A percentile compares a stretch with the other conserved stretches of the same genome.
phyloP scores from a whole-genome alignment of 805 yeast species.

The Wickerhamiella occidentalis region DNA sequence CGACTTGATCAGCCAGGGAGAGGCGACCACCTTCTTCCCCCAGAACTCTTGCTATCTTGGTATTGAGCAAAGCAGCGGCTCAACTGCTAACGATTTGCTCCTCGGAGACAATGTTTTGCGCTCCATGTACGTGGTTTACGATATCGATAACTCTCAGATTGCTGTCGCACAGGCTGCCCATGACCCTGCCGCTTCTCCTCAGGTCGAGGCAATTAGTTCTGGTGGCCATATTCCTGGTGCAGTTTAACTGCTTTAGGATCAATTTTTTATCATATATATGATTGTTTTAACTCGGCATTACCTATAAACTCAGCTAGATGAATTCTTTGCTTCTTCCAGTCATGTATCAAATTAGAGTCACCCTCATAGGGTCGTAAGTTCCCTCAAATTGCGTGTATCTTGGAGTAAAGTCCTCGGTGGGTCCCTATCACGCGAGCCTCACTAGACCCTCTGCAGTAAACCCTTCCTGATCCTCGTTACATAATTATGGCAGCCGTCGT shows the following conservation, averaged over 20 bases:
- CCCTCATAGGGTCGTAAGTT: no score
- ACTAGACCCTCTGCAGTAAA: no score
- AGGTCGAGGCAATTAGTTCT: conserved; percentile 22
- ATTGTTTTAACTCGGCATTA: no score
- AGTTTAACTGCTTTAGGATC: conserved; percentile 2
- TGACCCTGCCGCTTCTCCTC: conserved; percentile 18
- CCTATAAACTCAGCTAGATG: no score
- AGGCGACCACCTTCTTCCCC: conserved; percentile 27
- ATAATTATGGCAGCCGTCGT: not conserved
- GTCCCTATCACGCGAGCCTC: no score
- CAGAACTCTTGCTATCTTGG: conserved; percentile 29
- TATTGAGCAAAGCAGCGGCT: conserved; percentile 19
- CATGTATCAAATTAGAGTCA: no score
- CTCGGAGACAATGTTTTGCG: conserved; percentile 56
- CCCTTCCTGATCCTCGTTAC: not conserved
- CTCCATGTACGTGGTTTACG: conserved; percentile 50
- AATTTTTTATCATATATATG: no score
- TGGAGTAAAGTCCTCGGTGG: no score
- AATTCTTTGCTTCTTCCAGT: no score
- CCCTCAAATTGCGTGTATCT: no score
- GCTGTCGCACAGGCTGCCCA: conserved; percentile 36
- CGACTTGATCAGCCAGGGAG: conserved; percentile 22
- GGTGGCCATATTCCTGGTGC: conserved; percentile 18
- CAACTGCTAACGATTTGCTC: conserved; percentile 29
- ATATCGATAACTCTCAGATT: conserved; percentile 42